Percentiles rank a stretch among this genome's conserved stretches.
These are phyloP conservation scores for Allium fistulosum DNA, from an alignment of 106 monocot species.

Conservation along the genomic window DNA sequence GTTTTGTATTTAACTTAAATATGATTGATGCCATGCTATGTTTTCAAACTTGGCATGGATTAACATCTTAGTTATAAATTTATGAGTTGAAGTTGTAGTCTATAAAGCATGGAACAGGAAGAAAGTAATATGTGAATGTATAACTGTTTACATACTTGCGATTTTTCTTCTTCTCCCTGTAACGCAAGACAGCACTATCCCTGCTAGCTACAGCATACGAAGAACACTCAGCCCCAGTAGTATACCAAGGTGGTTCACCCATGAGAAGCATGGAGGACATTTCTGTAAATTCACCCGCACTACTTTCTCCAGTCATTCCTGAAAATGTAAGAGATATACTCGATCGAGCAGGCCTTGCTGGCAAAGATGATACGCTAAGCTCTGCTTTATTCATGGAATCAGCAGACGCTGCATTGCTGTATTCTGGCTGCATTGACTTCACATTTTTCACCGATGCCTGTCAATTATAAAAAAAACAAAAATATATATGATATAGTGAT, in stretches of 20 bases:
- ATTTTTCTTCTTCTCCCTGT: slow-evolving; percentile 94
- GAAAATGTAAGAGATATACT: slow-evolving; percentile 66
- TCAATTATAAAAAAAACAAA: neutral
- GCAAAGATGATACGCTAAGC: slow-evolving; percentile 27
- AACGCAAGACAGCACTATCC: slow-evolving; percentile 76
- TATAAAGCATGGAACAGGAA: no score
- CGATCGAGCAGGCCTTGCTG: slow-evolving; percentile 39
- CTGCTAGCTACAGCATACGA: slow-evolving; percentile 39
- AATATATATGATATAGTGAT: neutral
- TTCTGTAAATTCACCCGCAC: slow-evolving; percentile 58
- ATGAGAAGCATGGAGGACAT: slow-evolving; percentile 49
- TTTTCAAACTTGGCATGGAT: no score
- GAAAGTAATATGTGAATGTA: no score
- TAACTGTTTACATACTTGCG: slow-evolving; percentile 51
- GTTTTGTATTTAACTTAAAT: no score
- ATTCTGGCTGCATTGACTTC: slow-evolving; percentile 30
- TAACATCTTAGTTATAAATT: no score
- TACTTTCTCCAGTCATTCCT: slow-evolving; percentile 74
- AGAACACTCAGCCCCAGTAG: slow-evolving; percentile 26
- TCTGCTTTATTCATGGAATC: slow-evolving; percentile 48
- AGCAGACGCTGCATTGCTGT: slow-evolving; percentile 34
- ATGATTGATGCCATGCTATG: no score
- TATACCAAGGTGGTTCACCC: slow-evolving; percentile 67
- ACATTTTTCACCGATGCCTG: slow-evolving; percentile 30
- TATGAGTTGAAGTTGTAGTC: no score